Evolutionary conservation across 495 filamentous ascomycete genomes (phyloP), one percentile per base, ranked within the genome.

Genomic region (Sporormia fimetaria): DNA sequence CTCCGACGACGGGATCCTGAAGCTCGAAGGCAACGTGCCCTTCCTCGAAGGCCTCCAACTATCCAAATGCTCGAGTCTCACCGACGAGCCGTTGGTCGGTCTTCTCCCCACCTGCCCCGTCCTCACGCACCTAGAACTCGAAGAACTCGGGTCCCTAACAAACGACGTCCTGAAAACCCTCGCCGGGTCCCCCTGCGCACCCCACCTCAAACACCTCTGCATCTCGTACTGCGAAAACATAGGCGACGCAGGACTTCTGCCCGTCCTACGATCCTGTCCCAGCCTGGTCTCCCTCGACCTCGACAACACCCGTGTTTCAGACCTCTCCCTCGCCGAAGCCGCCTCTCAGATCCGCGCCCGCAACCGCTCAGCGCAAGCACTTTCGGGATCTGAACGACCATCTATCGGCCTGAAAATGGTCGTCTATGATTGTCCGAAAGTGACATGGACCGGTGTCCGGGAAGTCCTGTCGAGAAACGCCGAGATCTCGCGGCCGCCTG

Each of bases 221-320:
- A 72, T 95, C 61, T 85, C 83, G 56, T 92, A 82, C 51, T 98
- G 90, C 55, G 90, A 92, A 55, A 74, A 69, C 29, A 57, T 98
- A 0, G 79, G 85, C 7, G 92, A 98, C 58, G 61, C 63, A 0
- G 90, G 92, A 31, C 82, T 95, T 76, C 66, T 94, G 0, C 81
- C 76, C 14, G 65, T 98, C 11, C 67, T 98, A 48, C 81, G 84
- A 52, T 67, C 65, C 33, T 94, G 87, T 58, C 65, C 69, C 1
- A 67, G 63, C 12, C 69, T 96, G 10, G 62, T 64, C 27, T 81
- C 67, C 33, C 68, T 93, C 9, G 83, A 85, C 30, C 83, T 95
- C 76, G 90, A 98, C 60, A 96, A 96, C 58, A 98, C 90, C 2
- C 77, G 83, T 32, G 71, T 94, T 40, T 84, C 81, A 27, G 85